These are phyloP conservation scores for Moricandia moricandioides DNA, from an alignment of 345 rosid genomes.

Conservation along the genomic window DNA sequence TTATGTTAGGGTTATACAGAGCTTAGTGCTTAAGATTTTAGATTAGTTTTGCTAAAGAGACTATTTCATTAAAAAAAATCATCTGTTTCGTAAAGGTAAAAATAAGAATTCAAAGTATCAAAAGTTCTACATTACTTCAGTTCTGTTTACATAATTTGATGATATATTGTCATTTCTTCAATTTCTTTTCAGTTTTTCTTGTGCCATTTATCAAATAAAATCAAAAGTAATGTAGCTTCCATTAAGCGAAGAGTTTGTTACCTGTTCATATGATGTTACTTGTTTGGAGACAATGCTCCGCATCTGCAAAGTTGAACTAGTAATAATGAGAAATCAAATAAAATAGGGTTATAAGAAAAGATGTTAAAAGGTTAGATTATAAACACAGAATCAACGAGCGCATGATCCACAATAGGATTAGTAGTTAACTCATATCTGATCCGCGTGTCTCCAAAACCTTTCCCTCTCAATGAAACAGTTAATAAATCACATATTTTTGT, in stretches of 20 bases:
- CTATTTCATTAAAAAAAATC: neutral
- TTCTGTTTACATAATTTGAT: neutral
- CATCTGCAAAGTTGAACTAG: constrained; percentile 43
- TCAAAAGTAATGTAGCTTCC: neutral
- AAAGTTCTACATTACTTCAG: neutral
- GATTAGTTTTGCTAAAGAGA: neutral
- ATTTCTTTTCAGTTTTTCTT: neutral
- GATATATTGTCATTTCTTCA: neutral
- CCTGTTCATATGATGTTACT: constrained; percentile 83
- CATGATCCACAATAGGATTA: too few relatives aligned
- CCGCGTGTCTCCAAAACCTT: too few relatives aligned
- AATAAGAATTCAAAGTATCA: neutral
- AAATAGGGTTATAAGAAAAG: neutral
- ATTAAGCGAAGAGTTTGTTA: constrained; percentile 21
- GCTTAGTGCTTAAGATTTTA: neutral
- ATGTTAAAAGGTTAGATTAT: neutral
- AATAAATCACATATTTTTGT: too few relatives aligned
- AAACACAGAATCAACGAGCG: neutral
- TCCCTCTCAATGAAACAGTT: too few relatives aligned
- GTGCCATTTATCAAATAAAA: neutral
- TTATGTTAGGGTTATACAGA: neutral
- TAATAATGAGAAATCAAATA: neutral
- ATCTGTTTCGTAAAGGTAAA: neutral
- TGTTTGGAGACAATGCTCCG: constrained; percentile 87
- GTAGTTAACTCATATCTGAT: too few relatives aligned